Percentiles rank a stretch among this genome's conserved stretches.
phyloP scores from a whole-genome alignment of 1,284 basidiomycete genomes.

The Leccinum solheimii region DNA sequence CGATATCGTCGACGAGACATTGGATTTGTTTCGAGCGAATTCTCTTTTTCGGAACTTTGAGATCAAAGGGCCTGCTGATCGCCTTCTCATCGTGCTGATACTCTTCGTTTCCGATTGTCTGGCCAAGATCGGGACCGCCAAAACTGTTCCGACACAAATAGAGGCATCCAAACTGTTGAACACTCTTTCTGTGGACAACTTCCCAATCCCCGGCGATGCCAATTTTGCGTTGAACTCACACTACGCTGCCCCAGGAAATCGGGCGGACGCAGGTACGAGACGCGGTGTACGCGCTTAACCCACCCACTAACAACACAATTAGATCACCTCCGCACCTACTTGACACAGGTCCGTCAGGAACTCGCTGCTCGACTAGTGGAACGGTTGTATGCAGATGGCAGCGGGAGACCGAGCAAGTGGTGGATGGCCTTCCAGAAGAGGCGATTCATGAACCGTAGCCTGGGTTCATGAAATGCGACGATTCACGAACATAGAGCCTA shows the following conservation, averaged over 20 bases:
- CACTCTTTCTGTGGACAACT: constrained; percentile 90
- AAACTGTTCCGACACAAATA: constrained; percentile 69
- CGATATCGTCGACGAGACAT: constrained; percentile 95
- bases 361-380: constrained; percentile 85
- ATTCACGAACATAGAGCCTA: not conserved
- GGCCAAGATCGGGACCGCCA: constrained; percentile 75
- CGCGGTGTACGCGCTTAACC: not conserved
- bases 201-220: constrained; percentile 94
- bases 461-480: constrained; percentile 51
- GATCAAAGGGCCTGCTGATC: constrained; percentile 98
- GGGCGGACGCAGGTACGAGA: constrained; percentile 80
- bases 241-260: constrained; percentile 79
- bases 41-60: constrained; percentile 99
- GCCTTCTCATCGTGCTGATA: constrained; percentile 95
- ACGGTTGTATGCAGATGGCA: constrained; percentile 83
- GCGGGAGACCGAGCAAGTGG: constrained; percentile 96
- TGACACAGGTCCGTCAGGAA: constrained; percentile 93
- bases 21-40: constrained; percentile 98
- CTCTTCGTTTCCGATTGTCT: constrained; percentile 98
- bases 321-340: constrained; percentile 90
- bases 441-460: constrained; percentile 89
- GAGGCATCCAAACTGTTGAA: constrained; percentile 90
- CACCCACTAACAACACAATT: constrained; percentile 5
- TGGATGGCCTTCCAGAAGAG: constrained; percentile 99
- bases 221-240: constrained; percentile 93